These are phyloP conservation scores for Gardenia jasminoides DNA, from an alignment of 257 asterid species.

Conservation along the genomic window DNA sequence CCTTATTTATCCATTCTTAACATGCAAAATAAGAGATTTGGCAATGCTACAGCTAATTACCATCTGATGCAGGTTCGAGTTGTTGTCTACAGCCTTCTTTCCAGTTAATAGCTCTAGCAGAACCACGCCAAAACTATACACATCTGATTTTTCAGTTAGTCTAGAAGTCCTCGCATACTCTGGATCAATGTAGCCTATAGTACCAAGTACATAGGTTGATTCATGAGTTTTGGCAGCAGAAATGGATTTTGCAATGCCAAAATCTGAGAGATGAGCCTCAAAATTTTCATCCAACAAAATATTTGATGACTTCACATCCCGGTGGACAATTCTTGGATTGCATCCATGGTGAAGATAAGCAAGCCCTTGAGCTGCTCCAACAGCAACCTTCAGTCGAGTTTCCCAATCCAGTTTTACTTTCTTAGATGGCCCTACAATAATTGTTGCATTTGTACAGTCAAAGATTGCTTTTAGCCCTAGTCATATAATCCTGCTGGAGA, in stretches of 20 bases:
- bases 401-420: slow-evolving; percentile 98
- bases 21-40: background rate
- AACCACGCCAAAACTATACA: slow-evolving; percentile 92
- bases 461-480: background rate
- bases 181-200: slow-evolving; percentile 96
- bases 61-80: slow-evolving; percentile 86
- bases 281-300: slow-evolving; percentile 79
- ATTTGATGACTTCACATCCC: slow-evolving; percentile 93
- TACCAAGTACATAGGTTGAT: slow-evolving; percentile 87
- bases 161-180: slow-evolving; percentile 93
- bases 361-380: slow-evolving; percentile 97
- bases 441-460: background rate
- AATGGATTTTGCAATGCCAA: slow-evolving; percentile 79
- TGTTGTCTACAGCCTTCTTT: slow-evolving; percentile 79
- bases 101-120: slow-evolving; percentile 94
- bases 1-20: background rate
- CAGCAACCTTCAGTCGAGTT: slow-evolving; percentile 76
- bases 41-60: slow-evolving; percentile 32
- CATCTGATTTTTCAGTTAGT: slow-evolving; percentile 88
- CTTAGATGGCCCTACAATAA: slow-evolving; percentile 58
- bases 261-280: slow-evolving; percentile 94
- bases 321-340: slow-evolving; percentile 78
- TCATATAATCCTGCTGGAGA: background rate
- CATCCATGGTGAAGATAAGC: slow-evolving; percentile 97
- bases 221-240: slow-evolving; percentile 76